These are phyloP conservation scores for Terana coerulea DNA, from an alignment of 768 basidiomycete genomes.

Conservation along the genomic window DNA sequence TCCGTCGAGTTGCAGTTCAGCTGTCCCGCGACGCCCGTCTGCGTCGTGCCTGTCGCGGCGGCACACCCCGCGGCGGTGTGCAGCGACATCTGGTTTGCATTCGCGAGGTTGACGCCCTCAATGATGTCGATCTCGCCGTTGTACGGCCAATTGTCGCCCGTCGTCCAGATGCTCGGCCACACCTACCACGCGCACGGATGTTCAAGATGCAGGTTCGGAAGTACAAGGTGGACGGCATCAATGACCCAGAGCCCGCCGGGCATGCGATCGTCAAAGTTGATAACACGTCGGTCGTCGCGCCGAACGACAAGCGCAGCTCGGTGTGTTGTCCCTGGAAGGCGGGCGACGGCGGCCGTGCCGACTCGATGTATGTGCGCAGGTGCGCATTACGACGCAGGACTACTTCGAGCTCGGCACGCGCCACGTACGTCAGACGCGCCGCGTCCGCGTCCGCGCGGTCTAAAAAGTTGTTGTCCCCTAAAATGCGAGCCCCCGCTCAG, in stretches of 20 bases:
- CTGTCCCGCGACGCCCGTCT: slow-evolving; percentile 25
- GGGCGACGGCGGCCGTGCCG: slow-evolving; percentile 58
- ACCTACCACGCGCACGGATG: too few species aligned
- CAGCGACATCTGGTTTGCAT: slow-evolving; percentile 52
- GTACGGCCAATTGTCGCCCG: slow-evolving; percentile 32
- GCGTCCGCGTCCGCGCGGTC: slow-evolving; percentile 42
- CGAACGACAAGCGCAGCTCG: too few species aligned
- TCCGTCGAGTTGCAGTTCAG: neutral
- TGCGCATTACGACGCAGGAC: slow-evolving; percentile 40
- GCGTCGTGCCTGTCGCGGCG: slow-evolving; percentile 24
- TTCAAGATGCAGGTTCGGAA: slow-evolving; percentile 3
- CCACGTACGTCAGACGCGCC: slow-evolving; percentile 52
- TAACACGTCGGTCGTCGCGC: slow-evolving; percentile 51
- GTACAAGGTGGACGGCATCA: slow-evolving; percentile 36
- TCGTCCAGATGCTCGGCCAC: slow-evolving; percentile 27
- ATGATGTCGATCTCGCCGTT: slow-evolving; percentile 38
- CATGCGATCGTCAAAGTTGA: slow-evolving; percentile 71
- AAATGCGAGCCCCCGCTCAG: slow-evolving; percentile 23
- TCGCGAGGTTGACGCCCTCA: slow-evolving; percentile 52
- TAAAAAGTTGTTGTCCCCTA: slow-evolving; percentile 63
- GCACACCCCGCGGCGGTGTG: slow-evolving; percentile 44
- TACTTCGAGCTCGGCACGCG: slow-evolving; percentile 40
- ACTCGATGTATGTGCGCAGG: too few species aligned
- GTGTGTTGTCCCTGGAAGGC: slow-evolving; percentile 59
- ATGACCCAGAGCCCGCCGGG: slow-evolving; percentile 43